Conservation (phyloP, 306 rosid species). For the Betula pendula region DNA sequence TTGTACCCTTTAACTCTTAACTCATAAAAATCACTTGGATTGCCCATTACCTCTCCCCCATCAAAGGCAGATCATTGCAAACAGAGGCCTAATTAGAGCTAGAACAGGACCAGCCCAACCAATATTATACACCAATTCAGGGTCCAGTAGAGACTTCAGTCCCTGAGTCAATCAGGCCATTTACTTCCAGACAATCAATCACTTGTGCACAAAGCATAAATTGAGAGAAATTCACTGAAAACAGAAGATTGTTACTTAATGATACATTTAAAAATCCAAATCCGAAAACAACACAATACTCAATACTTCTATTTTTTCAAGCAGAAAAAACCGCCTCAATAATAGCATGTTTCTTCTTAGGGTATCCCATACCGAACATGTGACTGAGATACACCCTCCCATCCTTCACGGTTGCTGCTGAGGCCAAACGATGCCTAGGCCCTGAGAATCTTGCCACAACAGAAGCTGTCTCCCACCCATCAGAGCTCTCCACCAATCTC, state of each 20-base stretch:
- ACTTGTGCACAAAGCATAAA: too few species aligned
- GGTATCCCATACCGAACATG: constrained; percentile 74
- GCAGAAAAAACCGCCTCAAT: constrained; percentile 76
- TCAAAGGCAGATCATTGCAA: too few species aligned
- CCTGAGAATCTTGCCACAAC: constrained; percentile 60
- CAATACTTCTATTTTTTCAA: neutral
- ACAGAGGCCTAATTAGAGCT: too few species aligned
- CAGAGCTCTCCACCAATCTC: constrained; percentile 77
- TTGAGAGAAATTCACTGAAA: neutral
- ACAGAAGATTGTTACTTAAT: neutral
- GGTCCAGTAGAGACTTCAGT: neutral
- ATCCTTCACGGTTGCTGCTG: constrained; percentile 83
- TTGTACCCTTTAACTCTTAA: too few species aligned
- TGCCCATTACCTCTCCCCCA: too few species aligned
- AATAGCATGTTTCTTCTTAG: constrained; percentile 75
- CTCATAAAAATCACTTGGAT: too few species aligned
- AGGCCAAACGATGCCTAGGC: constrained; percentile 71
- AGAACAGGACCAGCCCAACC: too few species aligned
- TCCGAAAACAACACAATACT: neutral
- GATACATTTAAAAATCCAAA: neutral
- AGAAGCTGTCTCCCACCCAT: constrained; percentile 87
- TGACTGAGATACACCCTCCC: constrained; percentile 82
- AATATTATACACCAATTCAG: too few species aligned
- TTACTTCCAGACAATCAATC: too few species aligned
- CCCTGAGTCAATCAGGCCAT: neutral